phyloP scores from a whole-genome alignment of 306 rosid genomes.

The Pyrus communis region DNA sequence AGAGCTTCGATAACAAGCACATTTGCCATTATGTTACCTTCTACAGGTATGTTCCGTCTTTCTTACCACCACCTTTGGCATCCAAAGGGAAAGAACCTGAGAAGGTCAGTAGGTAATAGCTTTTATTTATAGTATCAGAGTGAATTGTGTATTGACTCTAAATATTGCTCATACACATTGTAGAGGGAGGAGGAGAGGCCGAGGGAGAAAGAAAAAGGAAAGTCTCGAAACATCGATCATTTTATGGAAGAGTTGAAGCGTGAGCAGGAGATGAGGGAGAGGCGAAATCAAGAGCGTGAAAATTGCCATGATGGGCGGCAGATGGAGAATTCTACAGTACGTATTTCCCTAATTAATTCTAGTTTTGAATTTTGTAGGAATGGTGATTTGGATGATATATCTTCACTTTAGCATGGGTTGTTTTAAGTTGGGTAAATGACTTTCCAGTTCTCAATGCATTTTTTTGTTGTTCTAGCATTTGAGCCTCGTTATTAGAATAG shows the following conservation, averaged over 20 bases:
- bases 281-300: slow-evolving; percentile 91
- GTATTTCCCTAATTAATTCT: slow-evolving; percentile 18
- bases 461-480: background rate
- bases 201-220: slow-evolving; percentile 86
- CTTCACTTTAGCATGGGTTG: background rate
- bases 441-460: background rate
- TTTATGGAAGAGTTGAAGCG: slow-evolving; percentile 98
- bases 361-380: background rate
- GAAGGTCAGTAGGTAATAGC: slow-evolving; percentile 46
- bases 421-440: background rate
- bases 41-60: slow-evolving; percentile 98
- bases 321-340: slow-evolving; percentile 60
- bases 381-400: background rate
- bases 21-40: slow-evolving; percentile 33
- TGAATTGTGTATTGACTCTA: slow-evolving; percentile 10
- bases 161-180: slow-evolving; percentile 22
- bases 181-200: slow-evolving; percentile 92
- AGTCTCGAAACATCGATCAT: slow-evolving; percentile 82
- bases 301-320: slow-evolving; percentile 73
- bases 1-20: slow-evolving; percentile 22
- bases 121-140: slow-evolving; percentile 1
- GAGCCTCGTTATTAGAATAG: background rate
- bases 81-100: slow-evolving; percentile 92
- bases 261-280: slow-evolving; percentile 93
- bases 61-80: slow-evolving; percentile 95